Percentiles rank a stretch among this genome's conserved stretches.
Evolutionary conservation across 2,329 filamentous ascomycete genomes (phyloP).

Genomic region (Neocatenulostroma microsporum): DNA sequence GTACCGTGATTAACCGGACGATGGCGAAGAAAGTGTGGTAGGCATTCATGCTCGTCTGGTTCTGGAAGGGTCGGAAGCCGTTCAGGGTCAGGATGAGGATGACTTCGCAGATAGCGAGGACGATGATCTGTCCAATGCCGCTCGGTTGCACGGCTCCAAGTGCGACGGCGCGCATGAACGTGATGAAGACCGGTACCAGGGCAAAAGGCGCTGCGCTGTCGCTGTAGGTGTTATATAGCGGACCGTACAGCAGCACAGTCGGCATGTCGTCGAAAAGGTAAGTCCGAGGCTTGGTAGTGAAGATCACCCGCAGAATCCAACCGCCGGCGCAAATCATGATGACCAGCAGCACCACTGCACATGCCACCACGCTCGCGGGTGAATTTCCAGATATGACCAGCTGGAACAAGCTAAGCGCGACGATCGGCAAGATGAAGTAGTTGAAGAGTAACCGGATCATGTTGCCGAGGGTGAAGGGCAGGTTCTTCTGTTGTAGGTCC

Average conservation of each 20-base stretch:
- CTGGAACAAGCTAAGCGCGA: constrained; percentile 84
- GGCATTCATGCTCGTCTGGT: constrained; percentile 92
- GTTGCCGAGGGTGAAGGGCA: constrained; percentile 61
- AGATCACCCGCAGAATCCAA: constrained; percentile 76
- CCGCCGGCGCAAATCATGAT: constrained; percentile 63
- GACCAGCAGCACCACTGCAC: constrained; percentile 68
- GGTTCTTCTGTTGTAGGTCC: constrained; percentile 82
- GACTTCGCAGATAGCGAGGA: constrained; percentile 90
- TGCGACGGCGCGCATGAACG: constrained; percentile 76
- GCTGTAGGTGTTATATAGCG: constrained; percentile 94
- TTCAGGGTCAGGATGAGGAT: constrained; percentile 79
- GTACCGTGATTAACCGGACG: constrained; percentile 61
- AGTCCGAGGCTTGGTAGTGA: constrained; percentile 70
- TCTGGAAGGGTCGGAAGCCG: constrained; percentile 83
- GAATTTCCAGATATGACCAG: constrained; percentile 66
- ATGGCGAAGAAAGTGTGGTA: constrained; percentile 81
- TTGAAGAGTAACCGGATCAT: constrained; percentile 78
- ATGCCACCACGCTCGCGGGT: constrained; percentile 60
- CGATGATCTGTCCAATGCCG: constrained; percentile 84
- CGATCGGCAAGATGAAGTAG: constrained; percentile 81
- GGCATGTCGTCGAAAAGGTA: constrained; percentile 89
- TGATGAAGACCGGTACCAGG: constrained; percentile 75
- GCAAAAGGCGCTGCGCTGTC: constrained; percentile 89
- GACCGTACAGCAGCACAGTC: constrained; percentile 81
- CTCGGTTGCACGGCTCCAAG: constrained; percentile 89